Evolutionary conservation across 2,329 filamentous ascomycete species (phyloP).

Genomic region (Neodidymelliopsis sp.): DNA sequence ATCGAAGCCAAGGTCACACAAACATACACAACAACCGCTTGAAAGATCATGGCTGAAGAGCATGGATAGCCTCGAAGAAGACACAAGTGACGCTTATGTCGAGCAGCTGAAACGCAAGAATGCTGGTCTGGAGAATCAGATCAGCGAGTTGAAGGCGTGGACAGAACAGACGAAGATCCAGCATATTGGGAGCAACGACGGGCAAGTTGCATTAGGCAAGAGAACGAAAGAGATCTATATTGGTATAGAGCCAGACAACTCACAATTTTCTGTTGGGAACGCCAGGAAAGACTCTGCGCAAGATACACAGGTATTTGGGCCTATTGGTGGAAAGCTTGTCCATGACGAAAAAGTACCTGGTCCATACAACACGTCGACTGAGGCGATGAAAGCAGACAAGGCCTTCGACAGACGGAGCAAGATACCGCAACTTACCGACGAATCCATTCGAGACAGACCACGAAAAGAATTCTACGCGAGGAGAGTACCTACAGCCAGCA

Average conservation of each 20-base stretch:
- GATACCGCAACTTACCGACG: neutral
- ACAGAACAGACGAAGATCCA: neutral
- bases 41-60: neutral
- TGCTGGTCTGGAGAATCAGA: neutral
- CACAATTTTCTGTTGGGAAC: too few species aligned
- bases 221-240: too few species aligned
- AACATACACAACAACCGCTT: neutral
- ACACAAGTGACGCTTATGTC: neutral
- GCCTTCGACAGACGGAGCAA: neutral
- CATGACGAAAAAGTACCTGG: conserved; percentile 9
- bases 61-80: neutral
- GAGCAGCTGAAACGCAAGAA: neutral
- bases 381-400: neutral
- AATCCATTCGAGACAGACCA: neutral
- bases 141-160: neutral
- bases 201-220: neutral
- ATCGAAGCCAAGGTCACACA: neutral
- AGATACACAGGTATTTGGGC: neutral
- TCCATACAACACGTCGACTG: neutral
- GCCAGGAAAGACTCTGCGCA: neutral
- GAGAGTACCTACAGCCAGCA: neutral
- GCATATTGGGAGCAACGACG: neutral
- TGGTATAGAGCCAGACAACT: too few species aligned
- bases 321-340: neutral
- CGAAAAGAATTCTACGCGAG: neutral